A percentile compares a stretch with the other conserved stretches of the same genome.
Evolutionary conservation across 305 asterid species (phyloP).

Genomic region (Ilex paraguariensis): DNA sequence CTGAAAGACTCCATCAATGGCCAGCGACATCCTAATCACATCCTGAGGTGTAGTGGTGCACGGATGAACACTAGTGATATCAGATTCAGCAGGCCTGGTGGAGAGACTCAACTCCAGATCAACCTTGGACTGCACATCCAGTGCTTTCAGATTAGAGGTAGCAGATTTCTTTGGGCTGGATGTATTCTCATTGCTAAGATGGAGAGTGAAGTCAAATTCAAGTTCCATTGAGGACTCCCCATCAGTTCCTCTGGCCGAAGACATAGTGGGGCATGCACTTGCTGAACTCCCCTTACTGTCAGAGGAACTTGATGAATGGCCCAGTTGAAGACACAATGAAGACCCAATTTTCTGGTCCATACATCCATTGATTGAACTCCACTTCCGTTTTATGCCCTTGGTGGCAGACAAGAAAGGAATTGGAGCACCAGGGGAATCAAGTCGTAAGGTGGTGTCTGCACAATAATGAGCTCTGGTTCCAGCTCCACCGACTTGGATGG

Average conservation of each 20-base stretch:
- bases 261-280: conserved; percentile 73
- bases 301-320: conserved; percentile 84
- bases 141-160: conserved; percentile 29
- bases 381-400: conserved; percentile 73
- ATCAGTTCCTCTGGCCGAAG: conserved; percentile 81
- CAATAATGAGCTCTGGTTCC: conserved; percentile 29
- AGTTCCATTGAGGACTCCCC: conserved; percentile 82
- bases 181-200: conserved; percentile 70
- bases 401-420: conserved; percentile 32
- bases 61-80: conserved; percentile 47
- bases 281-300: conserved; percentile 91
- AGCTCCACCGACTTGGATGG: conserved; percentile 45
- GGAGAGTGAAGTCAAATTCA: conserved; percentile 85
- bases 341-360: conserved; percentile 36
- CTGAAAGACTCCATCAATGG: conserved; percentile 26
- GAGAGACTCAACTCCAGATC: conserved; percentile 83
- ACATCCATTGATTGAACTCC: conserved; percentile 44
- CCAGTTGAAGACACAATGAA: conserved; percentile 58
- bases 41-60: conserved; percentile 29
- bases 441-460: conserved; percentile 78
- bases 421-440: conserved; percentile 54
- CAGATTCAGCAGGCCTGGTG: conserved; percentile 67
- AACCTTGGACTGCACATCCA: conserved; percentile 47
- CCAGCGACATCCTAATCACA: conserved; percentile 21
- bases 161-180: conserved; percentile 40